Conservation (phyloP, 2,329 filamentous ascomycete species). For the Talaromyces islandicus region DNA sequence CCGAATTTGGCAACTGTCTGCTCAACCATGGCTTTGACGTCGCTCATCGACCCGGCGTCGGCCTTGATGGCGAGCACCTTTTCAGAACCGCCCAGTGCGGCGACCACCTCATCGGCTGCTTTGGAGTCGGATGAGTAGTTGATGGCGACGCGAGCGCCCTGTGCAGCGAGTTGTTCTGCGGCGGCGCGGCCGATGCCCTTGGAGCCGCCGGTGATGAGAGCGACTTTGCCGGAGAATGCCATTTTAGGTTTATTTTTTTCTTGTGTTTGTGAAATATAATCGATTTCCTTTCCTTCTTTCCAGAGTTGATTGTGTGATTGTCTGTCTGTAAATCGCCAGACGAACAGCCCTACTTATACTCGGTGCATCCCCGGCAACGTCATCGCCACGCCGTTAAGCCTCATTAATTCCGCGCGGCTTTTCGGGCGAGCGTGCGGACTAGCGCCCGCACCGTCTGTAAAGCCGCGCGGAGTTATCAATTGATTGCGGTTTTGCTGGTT, state of each 20-base stretch:
- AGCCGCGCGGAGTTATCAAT: not conserved
- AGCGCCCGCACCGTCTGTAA: not conserved
- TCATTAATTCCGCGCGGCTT: not conserved
- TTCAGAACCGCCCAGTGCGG: constrained; percentile 37
- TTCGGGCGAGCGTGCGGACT: not conserved
- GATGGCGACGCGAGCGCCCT: constrained; percentile 42
- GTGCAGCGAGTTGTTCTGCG: constrained; percentile 29
- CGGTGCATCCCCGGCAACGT: not conserved
- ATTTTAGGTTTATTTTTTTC: constrained; percentile 8
- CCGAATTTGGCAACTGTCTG: constrained; percentile 46
- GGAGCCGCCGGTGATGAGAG: constrained; percentile 36
- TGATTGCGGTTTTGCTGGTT: too few species aligned
- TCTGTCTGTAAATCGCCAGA: not conserved
- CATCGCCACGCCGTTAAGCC: not conserved
- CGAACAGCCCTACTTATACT: not conserved
- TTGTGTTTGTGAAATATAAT: not conserved
- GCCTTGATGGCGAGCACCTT: constrained; percentile 52
- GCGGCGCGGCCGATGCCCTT: constrained; percentile 37
- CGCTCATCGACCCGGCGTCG: constrained; percentile 44
- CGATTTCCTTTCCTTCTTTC: not conserved
- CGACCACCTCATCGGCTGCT: constrained; percentile 51
- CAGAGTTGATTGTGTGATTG: not conserved
- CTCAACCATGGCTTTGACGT: constrained; percentile 46
- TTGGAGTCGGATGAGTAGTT: constrained; percentile 54
- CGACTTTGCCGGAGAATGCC: constrained; percentile 25